Evolutionary conservation across 257 asterid species (phyloP).

Genomic region (Mentha longifolia): DNA sequence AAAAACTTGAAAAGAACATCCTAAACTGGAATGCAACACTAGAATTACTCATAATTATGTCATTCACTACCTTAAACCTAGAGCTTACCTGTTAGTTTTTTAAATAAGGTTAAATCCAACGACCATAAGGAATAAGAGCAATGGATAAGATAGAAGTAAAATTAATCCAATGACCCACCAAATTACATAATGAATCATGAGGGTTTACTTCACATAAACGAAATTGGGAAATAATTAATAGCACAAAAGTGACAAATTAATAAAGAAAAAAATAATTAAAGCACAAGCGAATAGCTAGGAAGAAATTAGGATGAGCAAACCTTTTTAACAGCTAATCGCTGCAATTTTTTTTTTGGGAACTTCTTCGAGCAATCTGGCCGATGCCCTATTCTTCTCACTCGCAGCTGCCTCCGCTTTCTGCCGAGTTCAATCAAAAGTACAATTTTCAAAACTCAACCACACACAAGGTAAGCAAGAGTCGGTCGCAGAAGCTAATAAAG

Average conservation of each 20-base stretch:
- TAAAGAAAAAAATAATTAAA: too few relatives aligned
- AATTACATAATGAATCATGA: not conserved
- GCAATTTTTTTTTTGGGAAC: constrained; percentile 94
- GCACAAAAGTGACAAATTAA: not conserved
- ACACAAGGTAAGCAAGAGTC: not conserved
- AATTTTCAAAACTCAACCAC: constrained; percentile 11
- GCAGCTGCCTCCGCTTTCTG: constrained; percentile 88
- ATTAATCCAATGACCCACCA: constrained; percentile 12
- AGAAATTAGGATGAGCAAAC: constrained; percentile 37
- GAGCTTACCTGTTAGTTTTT: too few relatives aligned
- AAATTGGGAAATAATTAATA: not conserved
- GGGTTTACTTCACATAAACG: not conserved
- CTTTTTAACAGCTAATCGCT: constrained; percentile 88
- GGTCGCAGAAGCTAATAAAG: not conserved
- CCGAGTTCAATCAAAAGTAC: not conserved
- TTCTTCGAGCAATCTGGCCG: constrained; percentile 80
- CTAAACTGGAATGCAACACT: too few relatives aligned
- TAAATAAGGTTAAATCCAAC: not conserved
- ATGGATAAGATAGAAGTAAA: not conserved
- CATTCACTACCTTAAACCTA: too few relatives aligned
- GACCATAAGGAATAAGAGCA: not conserved
- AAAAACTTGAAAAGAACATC: too few relatives aligned
- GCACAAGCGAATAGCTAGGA: not conserved
- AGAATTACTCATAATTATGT: too few relatives aligned
- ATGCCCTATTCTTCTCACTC: constrained; percentile 81